Conservation (phyloP, 768 basidiomycete genomes). For the Suillus decipiens region DNA sequence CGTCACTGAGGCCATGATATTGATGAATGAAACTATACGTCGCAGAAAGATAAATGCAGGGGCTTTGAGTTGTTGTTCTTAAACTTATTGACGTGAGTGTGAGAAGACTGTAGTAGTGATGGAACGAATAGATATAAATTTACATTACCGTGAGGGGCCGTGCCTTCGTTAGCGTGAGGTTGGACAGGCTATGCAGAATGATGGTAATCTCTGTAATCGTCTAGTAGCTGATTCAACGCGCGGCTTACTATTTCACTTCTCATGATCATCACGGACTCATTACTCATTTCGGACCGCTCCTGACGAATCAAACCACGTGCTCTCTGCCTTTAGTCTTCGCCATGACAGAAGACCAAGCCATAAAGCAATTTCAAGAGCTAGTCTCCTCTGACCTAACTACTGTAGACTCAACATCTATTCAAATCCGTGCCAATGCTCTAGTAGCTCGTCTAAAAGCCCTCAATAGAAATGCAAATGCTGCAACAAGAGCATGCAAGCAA, state of each 20-base stretch:
- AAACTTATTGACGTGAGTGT: slow-evolving; percentile 32
- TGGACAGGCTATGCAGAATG: not conserved
- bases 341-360: slow-evolving; percentile 48
- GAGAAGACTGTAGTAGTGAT: slow-evolving; percentile 12
- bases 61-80: slow-evolving; percentile 15
- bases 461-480: slow-evolving; percentile 72
- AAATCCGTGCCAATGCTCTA: slow-evolving; percentile 72
- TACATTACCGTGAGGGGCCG: slow-evolving; percentile 8
- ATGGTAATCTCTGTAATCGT: slow-evolving; percentile 6
- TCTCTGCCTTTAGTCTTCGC: slow-evolving; percentile 2
- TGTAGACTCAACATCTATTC: slow-evolving; percentile 43
- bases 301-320: slow-evolving; percentile 9
- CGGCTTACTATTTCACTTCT: not conserved
- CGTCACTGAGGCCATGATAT: slow-evolving; percentile 37
- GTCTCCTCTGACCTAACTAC: slow-evolving; percentile 53
- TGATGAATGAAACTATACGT: slow-evolving; percentile 5
- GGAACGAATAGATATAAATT: slow-evolving; percentile 6
- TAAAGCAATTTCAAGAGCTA: slow-evolving; percentile 65
- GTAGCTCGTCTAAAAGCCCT: slow-evolving; percentile 78
- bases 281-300: slow-evolving; percentile 7
- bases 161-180: slow-evolving; percentile 20
- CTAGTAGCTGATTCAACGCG: slow-evolving; percentile 5
- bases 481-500: slow-evolving; percentile 71
- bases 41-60: slow-evolving; percentile 15
- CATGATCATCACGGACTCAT: slow-evolving; percentile 11